Base-by-base conservation (phyloP, 2,329 filamentous ascomycete species). In the Domatiomyces catenatus region DNA sequence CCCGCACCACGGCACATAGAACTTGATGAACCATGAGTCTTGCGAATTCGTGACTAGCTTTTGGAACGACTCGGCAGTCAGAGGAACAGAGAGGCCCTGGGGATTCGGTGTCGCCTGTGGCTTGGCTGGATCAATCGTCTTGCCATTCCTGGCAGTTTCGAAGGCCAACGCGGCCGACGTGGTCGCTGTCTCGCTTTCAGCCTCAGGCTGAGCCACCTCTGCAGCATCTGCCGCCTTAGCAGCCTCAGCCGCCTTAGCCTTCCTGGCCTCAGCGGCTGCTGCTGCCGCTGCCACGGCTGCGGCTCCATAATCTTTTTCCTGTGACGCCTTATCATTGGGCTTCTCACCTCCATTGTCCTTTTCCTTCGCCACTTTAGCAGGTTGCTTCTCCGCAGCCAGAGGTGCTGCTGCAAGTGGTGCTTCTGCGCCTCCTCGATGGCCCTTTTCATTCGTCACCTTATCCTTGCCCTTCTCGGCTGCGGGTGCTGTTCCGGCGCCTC, bases 1-100 rank as follows among this genome's bases (percentile, higher is more conserved):
- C 59, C 82, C 80, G 66, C 92, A 98, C 92, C 90, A 96, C 5
- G 92, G 93, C 17, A 87, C 89, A 65, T 95, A 96, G 66, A 98
- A 96, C 68, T 98, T 98, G 74, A 98, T 81, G 63, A 98, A 95
- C 92, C 92, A 98, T 5, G 89, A 83, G 56, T 96, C 88, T 56
- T 85, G 80, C 0, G 87, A 88, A 64, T 82, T 84, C 2, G 87
- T 94, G 46, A 98, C 89, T 39, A 83, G 72, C 52, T 78, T 80
- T 64, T 93, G 83, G 71, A 98, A 98, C 56, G 74, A 86, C 63
- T 95, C 88, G 0, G 85, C 82, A 1, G 81, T 88, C 48, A 98
- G 75, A 5, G 81, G 69, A 32, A 87, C 73, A 5, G 87, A 93
- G 15, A 76, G 71, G 5, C 92, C 92, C 42, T 82, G 74, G 3